Conservation (phyloP, 2,329 filamentous ascomycete genomes). For the Aspergillus sp. region DNA sequence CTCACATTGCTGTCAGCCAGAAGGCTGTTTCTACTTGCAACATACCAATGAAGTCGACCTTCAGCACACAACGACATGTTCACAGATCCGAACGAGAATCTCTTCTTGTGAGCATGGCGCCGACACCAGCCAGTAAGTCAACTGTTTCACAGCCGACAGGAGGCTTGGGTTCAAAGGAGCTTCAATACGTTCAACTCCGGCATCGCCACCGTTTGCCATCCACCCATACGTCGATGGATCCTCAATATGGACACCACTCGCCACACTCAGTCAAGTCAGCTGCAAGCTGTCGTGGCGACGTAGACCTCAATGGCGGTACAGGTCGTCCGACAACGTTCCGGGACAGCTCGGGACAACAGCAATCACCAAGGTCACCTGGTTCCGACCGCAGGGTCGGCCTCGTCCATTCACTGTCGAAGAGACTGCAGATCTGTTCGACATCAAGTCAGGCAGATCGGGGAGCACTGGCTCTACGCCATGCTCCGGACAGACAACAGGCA, state of each 20-base stretch:
- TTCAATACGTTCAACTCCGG: background rate
- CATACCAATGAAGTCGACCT: constrained; percentile 4
- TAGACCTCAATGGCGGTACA: background rate
- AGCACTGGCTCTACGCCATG: background rate
- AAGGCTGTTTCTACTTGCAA: constrained; percentile 16
- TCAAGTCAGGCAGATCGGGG: background rate
- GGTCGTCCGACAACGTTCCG: background rate
- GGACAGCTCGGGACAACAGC: background rate
- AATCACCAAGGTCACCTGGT: background rate
- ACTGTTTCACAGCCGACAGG: background rate
- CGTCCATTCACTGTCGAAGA: background rate
- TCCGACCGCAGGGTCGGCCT: background rate
- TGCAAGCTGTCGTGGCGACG: background rate
- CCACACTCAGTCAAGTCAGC: background rate
- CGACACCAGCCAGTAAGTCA: background rate
- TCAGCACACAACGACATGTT: constrained; percentile 8
- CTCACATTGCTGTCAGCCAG: constrained; percentile 20
- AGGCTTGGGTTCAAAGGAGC: background rate
- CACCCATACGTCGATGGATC: background rate
- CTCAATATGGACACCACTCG: background rate
- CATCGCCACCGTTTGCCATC: background rate
- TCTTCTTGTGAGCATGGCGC: background rate
- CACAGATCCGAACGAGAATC: background rate
- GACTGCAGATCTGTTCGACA: constrained; percentile 1
- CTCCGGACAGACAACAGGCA: background rate